Conservation (phyloP, 768 basidiomycete species). For the Leccinellum rugosiceps region DNA sequence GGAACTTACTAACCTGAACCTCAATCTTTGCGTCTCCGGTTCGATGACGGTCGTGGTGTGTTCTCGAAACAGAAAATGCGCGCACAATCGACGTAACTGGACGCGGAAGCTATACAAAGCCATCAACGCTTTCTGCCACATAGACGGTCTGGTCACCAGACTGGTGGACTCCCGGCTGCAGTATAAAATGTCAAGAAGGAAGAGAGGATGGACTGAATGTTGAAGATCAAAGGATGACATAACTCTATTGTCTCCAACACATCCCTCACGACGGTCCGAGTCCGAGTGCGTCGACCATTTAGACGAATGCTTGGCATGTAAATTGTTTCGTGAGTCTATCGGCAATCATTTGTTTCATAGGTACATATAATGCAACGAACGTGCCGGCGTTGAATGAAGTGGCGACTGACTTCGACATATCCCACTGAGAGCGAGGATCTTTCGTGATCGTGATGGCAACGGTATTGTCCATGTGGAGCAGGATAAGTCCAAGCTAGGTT, state of each 20-base stretch:
- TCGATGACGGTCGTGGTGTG: too few species aligned
- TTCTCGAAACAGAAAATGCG: too few species aligned
- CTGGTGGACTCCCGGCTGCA: too few species aligned
- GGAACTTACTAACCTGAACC: too few species aligned
- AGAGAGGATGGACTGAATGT: too few species aligned
- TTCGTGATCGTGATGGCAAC: neutral
- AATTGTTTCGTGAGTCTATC: neutral
- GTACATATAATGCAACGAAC: neutral
- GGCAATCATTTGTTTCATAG: neutral
- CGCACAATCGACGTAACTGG: too few species aligned
- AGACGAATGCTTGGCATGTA: neutral
- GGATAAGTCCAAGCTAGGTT: too few species aligned
- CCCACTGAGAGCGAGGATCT: neutral
- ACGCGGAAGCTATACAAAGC: too few species aligned
- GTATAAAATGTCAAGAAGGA: too few species aligned
- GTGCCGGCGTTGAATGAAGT: neutral
- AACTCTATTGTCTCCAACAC: neutral
- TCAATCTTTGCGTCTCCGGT: too few species aligned
- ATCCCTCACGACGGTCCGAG: neutral
- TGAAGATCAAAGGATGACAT: neutral
- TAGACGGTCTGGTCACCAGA: too few species aligned
- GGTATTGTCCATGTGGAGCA: neutral
- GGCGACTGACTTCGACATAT: neutral
- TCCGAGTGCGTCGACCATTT: neutral
- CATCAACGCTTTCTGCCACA: too few species aligned